Conservation (phyloP, 1,284 basidiomycete genomes). For the Sanguinoderma infundibulare region DNA sequence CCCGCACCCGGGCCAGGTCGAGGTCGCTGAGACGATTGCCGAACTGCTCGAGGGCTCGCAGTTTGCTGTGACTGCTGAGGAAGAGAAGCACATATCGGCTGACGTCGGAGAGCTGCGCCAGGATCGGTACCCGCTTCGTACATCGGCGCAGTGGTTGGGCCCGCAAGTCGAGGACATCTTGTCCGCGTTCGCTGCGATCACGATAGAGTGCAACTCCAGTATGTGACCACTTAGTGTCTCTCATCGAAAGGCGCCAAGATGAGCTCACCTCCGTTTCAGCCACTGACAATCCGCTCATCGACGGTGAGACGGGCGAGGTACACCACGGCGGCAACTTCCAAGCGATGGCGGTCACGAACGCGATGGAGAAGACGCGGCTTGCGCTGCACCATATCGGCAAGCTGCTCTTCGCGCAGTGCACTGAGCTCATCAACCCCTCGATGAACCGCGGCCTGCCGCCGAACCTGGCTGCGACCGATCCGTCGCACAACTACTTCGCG, state of each 20-base stretch:
- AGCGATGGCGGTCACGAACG: conserved; percentile 85
- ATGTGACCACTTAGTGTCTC: conserved; percentile 39
- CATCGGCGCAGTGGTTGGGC: conserved; percentile 84
- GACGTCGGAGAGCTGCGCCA: conserved; percentile 75
- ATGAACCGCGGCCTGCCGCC: conserved; percentile 89
- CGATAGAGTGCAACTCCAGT: conserved; percentile 88
- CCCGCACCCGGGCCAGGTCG: conserved; percentile 88
- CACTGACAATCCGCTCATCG: conserved; percentile 78
- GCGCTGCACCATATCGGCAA: conserved; percentile 84
- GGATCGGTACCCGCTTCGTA: conserved; percentile 83
- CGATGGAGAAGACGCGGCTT: conserved; percentile 88
- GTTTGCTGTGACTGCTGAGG: conserved; percentile 67
- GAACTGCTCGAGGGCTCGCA: conserved; percentile 71
- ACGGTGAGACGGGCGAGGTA: conserved; percentile 65
- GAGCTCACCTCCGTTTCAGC: conserved; percentile 42
- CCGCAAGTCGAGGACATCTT: conserved; percentile 86
- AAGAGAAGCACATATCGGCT: conserved; percentile 66
- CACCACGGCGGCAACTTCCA: conserved; percentile 91
- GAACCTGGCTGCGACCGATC: conserved; percentile 81
- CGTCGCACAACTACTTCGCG: conserved; percentile 81
- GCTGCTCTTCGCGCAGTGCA: conserved; percentile 82
- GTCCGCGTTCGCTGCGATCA: conserved; percentile 63
- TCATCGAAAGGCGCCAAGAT: not conserved
- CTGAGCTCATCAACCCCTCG: conserved; percentile 79
- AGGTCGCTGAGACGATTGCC: conserved; percentile 72